Conservation (phyloP, 1,284 basidiomycete species). For the Vanrija pseudolonga region DNA sequence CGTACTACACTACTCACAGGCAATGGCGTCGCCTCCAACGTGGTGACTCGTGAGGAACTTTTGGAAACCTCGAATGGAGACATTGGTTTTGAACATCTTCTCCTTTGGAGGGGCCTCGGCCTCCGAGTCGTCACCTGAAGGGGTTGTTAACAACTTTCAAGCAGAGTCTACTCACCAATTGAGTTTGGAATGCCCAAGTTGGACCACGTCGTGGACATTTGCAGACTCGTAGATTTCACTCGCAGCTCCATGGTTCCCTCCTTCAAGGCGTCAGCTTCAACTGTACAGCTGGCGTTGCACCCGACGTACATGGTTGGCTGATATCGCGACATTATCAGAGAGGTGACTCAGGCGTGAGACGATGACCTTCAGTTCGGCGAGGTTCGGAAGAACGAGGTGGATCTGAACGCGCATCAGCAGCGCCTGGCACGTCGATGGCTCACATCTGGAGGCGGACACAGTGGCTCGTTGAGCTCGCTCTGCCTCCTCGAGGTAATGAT, state of each 20-base stretch:
- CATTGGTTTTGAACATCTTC: conserved; percentile 62
- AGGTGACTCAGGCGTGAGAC: conserved; percentile 71
- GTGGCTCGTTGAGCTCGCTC: conserved; percentile 68
- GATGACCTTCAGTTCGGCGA: conserved; percentile 72
- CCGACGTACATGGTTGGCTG: conserved; percentile 34
- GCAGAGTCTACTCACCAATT: conserved; percentile 53
- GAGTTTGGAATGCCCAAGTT: conserved; percentile 63
- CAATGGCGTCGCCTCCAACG: conserved; percentile 80
- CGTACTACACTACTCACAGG: conserved; percentile 56
- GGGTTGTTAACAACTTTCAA: neutral
- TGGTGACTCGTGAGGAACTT: conserved; percentile 80
- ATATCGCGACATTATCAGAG: conserved; percentile 67
- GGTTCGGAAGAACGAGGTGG: conserved; percentile 73
- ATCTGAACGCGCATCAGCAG: conserved; percentile 54
- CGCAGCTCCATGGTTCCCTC: conserved; percentile 54
- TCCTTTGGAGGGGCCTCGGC: conserved; percentile 54
- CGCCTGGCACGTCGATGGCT: conserved; percentile 21
- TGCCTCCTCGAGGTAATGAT: conserved; percentile 71
- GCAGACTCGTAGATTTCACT: conserved; percentile 65
- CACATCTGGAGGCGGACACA: conserved; percentile 85
- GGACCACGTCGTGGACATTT: conserved; percentile 77
- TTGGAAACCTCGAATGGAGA: conserved; percentile 70
- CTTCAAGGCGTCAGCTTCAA: conserved; percentile 20
- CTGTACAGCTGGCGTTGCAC: neutral
- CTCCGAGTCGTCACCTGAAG: conserved; percentile 28